Conservation (phyloP, 108 stramenopile species). For the Asterionellopsis glacialis region DNA sequence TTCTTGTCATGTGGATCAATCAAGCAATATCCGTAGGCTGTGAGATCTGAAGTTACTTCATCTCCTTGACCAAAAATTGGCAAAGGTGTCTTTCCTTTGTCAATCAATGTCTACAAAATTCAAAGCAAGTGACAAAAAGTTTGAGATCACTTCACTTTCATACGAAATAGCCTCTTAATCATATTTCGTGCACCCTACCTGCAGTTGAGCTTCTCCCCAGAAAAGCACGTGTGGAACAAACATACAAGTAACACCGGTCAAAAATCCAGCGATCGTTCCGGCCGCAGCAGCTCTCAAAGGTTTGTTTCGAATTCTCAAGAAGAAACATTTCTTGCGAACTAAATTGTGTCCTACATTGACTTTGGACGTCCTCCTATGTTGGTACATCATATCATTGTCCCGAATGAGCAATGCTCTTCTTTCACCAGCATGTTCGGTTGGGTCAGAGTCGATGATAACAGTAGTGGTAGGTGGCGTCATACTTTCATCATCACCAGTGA, state of each 20-base stretch:
- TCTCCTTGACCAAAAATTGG: slow-evolving; percentile 45
- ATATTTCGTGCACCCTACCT: not conserved
- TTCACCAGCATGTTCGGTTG: too few relatives aligned
- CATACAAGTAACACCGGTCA: slow-evolving; percentile 42
- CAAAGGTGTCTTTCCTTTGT: slow-evolving; percentile 56
- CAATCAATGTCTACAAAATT: slow-evolving; percentile 48
- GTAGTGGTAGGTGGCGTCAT: not conserved
- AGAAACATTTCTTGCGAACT: not conserved
- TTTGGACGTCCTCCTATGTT: not conserved
- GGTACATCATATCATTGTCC: not conserved
- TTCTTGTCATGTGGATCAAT: slow-evolving; percentile 26
- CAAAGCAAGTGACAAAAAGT: not conserved
- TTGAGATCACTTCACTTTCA: not conserved
- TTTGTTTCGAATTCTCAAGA: slow-evolving; percentile 19
- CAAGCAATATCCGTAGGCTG: slow-evolving; percentile 41
- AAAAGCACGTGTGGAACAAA: slow-evolving; percentile 55
- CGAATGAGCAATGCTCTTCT: not conserved
- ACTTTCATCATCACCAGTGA: not conserved
- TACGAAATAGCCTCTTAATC: not conserved
- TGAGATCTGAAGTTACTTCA: slow-evolving; percentile 37
- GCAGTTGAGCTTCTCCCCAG: slow-evolving; percentile 65
- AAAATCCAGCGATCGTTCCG: slow-evolving; percentile 32
- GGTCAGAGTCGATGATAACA: too few relatives aligned
- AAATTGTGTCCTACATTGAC: too few relatives aligned
- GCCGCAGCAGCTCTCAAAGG: slow-evolving; percentile 38